phyloP scores from a whole-genome alignment of 768 basidiomycete genomes.

The Hortiboletus campestris region DNA sequence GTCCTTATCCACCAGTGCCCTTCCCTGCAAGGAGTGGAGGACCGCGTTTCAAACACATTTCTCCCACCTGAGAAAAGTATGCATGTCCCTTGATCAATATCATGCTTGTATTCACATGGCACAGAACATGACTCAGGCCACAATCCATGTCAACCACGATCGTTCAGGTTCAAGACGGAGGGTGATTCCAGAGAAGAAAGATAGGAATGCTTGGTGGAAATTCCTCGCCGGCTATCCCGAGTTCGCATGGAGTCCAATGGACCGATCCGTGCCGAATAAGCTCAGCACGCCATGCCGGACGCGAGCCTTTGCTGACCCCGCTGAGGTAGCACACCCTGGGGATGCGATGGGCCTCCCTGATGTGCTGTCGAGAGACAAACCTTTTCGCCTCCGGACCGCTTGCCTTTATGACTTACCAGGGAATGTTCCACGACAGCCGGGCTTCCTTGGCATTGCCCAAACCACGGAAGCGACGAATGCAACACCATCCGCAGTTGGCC shows the following conservation, averaged over 20 bases:
- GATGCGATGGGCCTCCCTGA: neutral
- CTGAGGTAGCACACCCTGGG: neutral
- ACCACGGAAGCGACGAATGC: neutral
- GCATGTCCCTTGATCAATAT: neutral
- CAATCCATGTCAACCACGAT: conserved; percentile 34
- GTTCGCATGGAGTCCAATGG: conserved; percentile 57
- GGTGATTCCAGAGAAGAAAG: conserved; percentile 65
- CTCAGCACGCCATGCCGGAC: conserved; percentile 20
- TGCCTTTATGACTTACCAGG: neutral
- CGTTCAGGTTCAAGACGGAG: conserved; percentile 22
- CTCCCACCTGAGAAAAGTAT: conserved; percentile 59
- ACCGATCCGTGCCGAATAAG: conserved; percentile 14
- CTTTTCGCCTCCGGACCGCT: neutral
- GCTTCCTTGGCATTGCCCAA: neutral
- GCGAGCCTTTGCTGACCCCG: conserved; percentile 38
- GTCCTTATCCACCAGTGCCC: conserved; percentile 28
- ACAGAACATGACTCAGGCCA: conserved; percentile 68
- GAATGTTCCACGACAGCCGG: neutral
- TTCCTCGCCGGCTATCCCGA: conserved; percentile 70
- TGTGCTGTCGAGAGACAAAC: neutral
- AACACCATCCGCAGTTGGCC: neutral
- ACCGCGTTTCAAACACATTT: conserved; percentile 55
- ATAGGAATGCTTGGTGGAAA: conserved; percentile 79
- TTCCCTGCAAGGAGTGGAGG: conserved; percentile 73
- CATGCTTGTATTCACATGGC: conserved; percentile 4